Evolutionary conservation across 2,329 filamentous ascomycete genomes (phyloP).

Genomic region (Talaromyces pinophilus): DNA sequence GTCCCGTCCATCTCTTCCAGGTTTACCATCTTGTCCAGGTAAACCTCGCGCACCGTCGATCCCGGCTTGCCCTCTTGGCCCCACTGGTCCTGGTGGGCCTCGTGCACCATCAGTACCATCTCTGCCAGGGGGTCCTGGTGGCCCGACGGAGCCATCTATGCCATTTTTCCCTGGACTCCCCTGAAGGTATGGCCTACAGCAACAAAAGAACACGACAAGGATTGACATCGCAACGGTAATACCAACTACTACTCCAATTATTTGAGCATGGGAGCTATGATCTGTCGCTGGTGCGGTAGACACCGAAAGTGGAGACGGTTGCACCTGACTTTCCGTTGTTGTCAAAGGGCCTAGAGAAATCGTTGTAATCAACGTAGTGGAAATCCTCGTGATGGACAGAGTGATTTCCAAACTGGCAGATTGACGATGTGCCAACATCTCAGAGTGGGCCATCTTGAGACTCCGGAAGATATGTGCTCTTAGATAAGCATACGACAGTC

Average conservation of each 20-base stretch:
- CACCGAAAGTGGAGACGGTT: constrained; percentile 6
- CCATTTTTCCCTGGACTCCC: background rate
- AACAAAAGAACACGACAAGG: background rate
- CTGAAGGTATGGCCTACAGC: constrained; percentile 2
- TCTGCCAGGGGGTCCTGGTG: background rate
- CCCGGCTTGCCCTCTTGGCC: background rate
- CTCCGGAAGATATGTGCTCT: background rate
- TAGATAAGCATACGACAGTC: background rate
- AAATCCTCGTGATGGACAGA: constrained; percentile 9
- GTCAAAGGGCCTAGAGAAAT: background rate
- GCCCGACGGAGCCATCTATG: background rate
- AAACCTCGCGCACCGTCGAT: background rate
- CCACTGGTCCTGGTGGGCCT: background rate
- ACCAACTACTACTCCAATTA: constrained; percentile 12
- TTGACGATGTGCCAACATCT: background rate
- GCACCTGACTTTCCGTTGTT: constrained; percentile 1
- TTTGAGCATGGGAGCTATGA: constrained; percentile 5
- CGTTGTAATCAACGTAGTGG: constrained; percentile 9
- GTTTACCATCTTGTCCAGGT: constrained; percentile 1
- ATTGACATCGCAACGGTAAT: background rate
- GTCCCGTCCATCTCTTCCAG: background rate
- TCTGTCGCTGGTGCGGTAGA: background rate
- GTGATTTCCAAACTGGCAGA: constrained; percentile 8
- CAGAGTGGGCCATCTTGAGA: background rate
- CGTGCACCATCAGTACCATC: background rate